Percentiles rank a stretch among this genome's conserved stretches.
Conservation (phyloP, 768 basidiomycete genomes). For the Termitomyces eurrhizus region DNA sequence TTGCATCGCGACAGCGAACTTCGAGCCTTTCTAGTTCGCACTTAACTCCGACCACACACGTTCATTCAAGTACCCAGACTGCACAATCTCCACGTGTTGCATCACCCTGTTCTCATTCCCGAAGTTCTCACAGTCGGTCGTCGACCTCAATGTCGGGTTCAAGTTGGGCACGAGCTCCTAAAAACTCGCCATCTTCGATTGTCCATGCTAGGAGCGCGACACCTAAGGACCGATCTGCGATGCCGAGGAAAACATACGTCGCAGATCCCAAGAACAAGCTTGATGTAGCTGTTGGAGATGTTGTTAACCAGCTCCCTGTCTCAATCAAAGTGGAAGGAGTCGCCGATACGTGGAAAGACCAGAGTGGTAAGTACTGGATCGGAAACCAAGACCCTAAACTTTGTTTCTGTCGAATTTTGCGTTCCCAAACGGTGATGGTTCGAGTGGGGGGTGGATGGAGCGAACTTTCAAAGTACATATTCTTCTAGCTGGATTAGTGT, state of each 20-base stretch:
- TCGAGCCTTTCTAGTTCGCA: slow-evolving; percentile 50
- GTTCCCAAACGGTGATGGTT: slow-evolving; percentile 94
- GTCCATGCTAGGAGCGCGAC: slow-evolving; percentile 37
- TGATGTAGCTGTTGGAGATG: slow-evolving; percentile 88
- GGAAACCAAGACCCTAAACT: slow-evolving; percentile 87
- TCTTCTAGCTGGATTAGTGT: background rate
- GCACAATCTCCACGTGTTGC: slow-evolving; percentile 32
- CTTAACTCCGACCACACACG: slow-evolving; percentile 29
- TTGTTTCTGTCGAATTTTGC: slow-evolving; percentile 88
- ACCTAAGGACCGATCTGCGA: slow-evolving; percentile 38
- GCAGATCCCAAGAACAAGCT: slow-evolving; percentile 89
- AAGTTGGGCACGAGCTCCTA: slow-evolving; percentile 64
- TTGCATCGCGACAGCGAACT: slow-evolving; percentile 82
- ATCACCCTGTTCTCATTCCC: slow-evolving; percentile 48
- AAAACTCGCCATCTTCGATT: slow-evolving; percentile 50
- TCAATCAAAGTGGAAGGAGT: slow-evolving; percentile 81
- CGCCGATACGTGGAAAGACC: slow-evolving; percentile 84
- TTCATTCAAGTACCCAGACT: slow-evolving; percentile 40
- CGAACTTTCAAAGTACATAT: slow-evolving; percentile 80
- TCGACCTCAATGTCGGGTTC: slow-evolving; percentile 44
- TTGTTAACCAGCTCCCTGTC: slow-evolving; percentile 85
- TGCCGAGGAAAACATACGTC: slow-evolving; percentile 66
- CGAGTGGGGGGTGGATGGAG: slow-evolving; percentile 94
- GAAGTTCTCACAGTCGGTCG: slow-evolving; percentile 32
- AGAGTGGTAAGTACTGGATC: slow-evolving; percentile 96